Percentiles rank a stretch among this genome's conserved stretches.
phyloP scores from a whole-genome alignment of 2,329 filamentous ascomycete genomes.

The Ilyonectria mors-panacis region DNA sequence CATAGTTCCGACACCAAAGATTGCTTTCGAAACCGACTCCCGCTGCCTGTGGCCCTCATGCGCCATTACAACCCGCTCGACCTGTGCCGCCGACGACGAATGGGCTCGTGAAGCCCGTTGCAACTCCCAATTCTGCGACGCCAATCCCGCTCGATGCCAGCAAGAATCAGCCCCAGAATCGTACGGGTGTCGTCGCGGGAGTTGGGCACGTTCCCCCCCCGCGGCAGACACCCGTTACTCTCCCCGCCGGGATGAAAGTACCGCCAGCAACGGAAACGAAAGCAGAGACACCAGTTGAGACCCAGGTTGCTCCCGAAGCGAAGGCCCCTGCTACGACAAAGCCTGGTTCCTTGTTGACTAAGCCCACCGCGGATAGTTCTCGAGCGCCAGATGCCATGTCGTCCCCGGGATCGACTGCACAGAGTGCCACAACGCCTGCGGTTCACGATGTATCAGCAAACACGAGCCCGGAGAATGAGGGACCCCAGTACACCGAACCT shows the following conservation, averaged over 20 bases:
- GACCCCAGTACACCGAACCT: slow-evolving; percentile 68
- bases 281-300: slow-evolving; percentile 2
- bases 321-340: slow-evolving; percentile 16
- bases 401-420: slow-evolving; percentile 77
- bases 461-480: slow-evolving; percentile 81
- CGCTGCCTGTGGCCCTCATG: neutral
- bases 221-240: slow-evolving; percentile 50
- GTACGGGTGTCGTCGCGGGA: neutral
- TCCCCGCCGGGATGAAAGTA: slow-evolving; percentile 52
- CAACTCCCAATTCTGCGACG: slow-evolving; percentile 20
- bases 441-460: slow-evolving; percentile 78
- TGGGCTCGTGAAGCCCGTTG: slow-evolving; percentile 32
- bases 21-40: slow-evolving; percentile 31
- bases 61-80: slow-evolving; percentile 11
- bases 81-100: slow-evolving; percentile 16
- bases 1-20: slow-evolving; percentile 30
- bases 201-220: slow-evolving; percentile 20
- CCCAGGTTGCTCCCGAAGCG: slow-evolving; percentile 27
- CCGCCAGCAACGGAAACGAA: slow-evolving; percentile 36
- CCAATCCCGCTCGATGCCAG: slow-evolving; percentile 22
- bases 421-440: slow-evolving; percentile 81
- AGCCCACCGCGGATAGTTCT: slow-evolving; percentile 53
- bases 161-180: slow-evolving; percentile 14
- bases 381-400: slow-evolving; percentile 63
- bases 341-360: slow-evolving; percentile 47